Evolutionary conservation across 768 basidiomycete species (phyloP), one percentile per base, ranked within the genome.

Genomic region (Pulveroboletus sp.): DNA sequence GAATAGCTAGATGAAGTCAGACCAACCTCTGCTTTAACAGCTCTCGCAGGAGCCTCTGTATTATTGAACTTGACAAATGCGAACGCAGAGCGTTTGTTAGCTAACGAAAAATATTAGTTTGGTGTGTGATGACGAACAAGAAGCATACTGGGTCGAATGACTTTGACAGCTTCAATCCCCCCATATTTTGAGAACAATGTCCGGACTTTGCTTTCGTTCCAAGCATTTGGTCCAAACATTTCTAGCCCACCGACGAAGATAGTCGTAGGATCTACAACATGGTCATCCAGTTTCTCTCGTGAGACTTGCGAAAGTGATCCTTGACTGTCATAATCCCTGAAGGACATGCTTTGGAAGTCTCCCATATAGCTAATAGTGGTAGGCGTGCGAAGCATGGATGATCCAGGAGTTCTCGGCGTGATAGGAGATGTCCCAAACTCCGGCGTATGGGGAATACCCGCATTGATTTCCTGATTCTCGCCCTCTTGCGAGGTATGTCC

Each of bases 241-340:
- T 85, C 82, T 37, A 91, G 73, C 5, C 86, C 86, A 7, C 89
- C 88, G 24, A 89, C 84, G 62, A 89, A 90, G 24, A 91, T 72
- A 2, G 85, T 82, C 3, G 75, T 80, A 0, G 82, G 83, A 61
- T 89, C 86, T 13, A 83, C 63, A 20, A 76, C 73, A 47, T 70
- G 68, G 27, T 72, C 68, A n/a, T 63, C 61, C 23, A 48, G 53
- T 23, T 50, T 51, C 24, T 60, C 63, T 26, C 56, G 60, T 24
- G 66, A 58, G 47, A 65, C 51, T 36, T 53, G 53, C 4, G 48
- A 30, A 24, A 56, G 48, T 32, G 62, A 58, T 27, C 49, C 38
- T 13, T 64, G 57, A 35, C 62, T 56, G 5, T 54, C 63, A 14
- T 52, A 55, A 37, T 56, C 58, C 43, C 42, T 60, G 39, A 60